Conservation (phyloP, 306 rosid genomes). For the Albizia julibrissin region DNA sequence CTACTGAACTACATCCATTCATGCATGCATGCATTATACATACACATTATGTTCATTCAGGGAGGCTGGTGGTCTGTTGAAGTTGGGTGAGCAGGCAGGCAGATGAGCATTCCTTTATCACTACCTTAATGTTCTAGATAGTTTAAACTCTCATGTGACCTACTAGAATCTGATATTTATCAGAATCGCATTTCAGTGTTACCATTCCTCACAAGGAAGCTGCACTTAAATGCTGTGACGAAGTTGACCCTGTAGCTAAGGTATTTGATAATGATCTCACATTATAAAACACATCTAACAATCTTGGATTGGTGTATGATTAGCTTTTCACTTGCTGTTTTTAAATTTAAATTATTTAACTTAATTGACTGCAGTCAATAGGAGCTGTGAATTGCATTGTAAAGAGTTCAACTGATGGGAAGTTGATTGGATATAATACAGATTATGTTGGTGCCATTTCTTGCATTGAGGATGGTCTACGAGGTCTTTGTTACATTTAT, state of each 20-base stretch:
- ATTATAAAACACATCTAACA: conserved; percentile 10
- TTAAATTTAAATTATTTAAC: conserved; percentile 11
- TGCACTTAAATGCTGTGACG: conserved; percentile 77
- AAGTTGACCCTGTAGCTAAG: conserved; percentile 92
- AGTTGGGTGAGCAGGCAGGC: not conserved
- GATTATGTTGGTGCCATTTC: conserved; percentile 88
- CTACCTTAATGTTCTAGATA: conserved; percentile 13
- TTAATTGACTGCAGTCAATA: conserved; percentile 59
- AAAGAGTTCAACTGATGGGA: conserved; percentile 82
- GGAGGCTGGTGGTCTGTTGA: not conserved
- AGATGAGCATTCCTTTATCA: conserved; percentile 4
- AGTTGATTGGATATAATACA: conserved; percentile 80
- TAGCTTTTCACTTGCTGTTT: conserved; percentile 21
- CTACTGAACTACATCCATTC: not conserved
- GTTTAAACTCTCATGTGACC: conserved; percentile 17
- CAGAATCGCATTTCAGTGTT: conserved; percentile 53
- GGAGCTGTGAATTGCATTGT: conserved; percentile 89
- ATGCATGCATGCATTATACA: not conserved
- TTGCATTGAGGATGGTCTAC: conserved; percentile 86
- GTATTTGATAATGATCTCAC: conserved; percentile 45
- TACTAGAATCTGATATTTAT: conserved; percentile 32
- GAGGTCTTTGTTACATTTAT: conserved; percentile 51
- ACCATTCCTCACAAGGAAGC: conserved; percentile 91
- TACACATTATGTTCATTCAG: not conserved
- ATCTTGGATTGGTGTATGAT: conserved; percentile 23